These are phyloP conservation scores for Coleophoma crateriformis DNA, from an alignment of 2,329 filamentous ascomycete species.

Conservation along the genomic window DNA sequence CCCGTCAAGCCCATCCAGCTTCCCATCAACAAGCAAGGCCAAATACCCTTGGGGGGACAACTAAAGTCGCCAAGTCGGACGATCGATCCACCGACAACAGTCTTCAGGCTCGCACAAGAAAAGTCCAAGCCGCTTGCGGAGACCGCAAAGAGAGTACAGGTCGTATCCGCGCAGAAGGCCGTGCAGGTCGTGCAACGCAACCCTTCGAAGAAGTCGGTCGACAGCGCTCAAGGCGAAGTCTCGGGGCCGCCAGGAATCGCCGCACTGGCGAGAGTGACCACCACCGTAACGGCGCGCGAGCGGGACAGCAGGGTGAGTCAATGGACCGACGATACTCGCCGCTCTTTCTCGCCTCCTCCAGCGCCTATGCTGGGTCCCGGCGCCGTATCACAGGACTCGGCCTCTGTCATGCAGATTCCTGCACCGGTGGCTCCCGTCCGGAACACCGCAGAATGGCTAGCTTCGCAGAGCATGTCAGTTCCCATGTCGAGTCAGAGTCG, in stretches of 20 bases:
- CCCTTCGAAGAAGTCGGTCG: background rate
- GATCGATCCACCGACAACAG: background rate
- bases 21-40: constrained; percentile 9
- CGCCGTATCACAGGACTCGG: background rate
- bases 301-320: constrained; percentile 18
- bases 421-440: constrained; percentile 3
- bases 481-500: too few relatives aligned
- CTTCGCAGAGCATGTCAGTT: background rate
- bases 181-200: background rate
- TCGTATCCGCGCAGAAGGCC: background rate
- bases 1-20: constrained; percentile 19
- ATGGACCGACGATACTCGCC: constrained; percentile 21
- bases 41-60: constrained; percentile 13
- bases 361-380: background rate
- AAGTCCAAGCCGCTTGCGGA: background rate
- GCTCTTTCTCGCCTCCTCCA: constrained; percentile 4
- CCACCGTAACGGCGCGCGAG: background rate
- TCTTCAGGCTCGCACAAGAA: background rate
- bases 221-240: background rate
- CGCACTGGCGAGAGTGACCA: background rate
- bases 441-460: constrained; percentile 14
- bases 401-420: constrained; percentile 7
- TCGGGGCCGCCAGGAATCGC: background rate
- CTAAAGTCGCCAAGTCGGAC: constrained; percentile 17
- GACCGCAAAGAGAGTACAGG: background rate